Percentiles rank a stretch among this genome's conserved stretches.
Evolutionary conservation across 2,329 filamentous ascomycete species (phyloP).

Genomic region (Cytospora chrysosperma): DNA sequence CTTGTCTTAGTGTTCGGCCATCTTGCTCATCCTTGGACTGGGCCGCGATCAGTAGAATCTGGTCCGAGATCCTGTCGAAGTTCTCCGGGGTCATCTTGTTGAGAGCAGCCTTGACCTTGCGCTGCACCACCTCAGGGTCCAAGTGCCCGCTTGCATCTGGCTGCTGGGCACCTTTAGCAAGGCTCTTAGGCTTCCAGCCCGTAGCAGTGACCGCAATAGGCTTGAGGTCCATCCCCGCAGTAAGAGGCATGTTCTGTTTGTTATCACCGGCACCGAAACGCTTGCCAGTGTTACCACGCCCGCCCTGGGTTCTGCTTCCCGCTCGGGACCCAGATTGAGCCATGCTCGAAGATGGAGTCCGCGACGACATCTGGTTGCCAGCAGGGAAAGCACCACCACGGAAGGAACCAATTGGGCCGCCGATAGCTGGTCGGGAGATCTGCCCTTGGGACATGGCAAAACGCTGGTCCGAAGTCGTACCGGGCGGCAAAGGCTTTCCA

Average conservation of each 20-base stretch:
- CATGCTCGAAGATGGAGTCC: slow-evolving; percentile 61
- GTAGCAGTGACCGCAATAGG: slow-evolving; percentile 68
- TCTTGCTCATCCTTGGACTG: slow-evolving; percentile 96
- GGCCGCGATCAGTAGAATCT: slow-evolving; percentile 87
- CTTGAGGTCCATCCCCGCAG: slow-evolving; percentile 77
- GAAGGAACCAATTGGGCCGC: slow-evolving; percentile 59
- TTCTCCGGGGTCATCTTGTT: slow-evolving; percentile 99
- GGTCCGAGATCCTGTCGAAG: slow-evolving; percentile 91
- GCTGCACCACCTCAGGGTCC: slow-evolving; percentile 90
- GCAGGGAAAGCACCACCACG: slow-evolving; percentile 57
- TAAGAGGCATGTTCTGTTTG: slow-evolving; percentile 84
- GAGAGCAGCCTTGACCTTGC: slow-evolving; percentile 95
- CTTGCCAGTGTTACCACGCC: slow-evolving; percentile 60
- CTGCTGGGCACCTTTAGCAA: slow-evolving; percentile 40
- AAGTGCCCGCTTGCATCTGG: slow-evolving; percentile 55
- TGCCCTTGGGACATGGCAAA: slow-evolving; percentile 63
- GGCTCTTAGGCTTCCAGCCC: slow-evolving; percentile 86
- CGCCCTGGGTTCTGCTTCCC: slow-evolving; percentile 51
- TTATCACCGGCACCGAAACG: slow-evolving; percentile 58
- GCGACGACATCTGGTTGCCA: slow-evolving; percentile 60
- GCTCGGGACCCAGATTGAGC: slow-evolving; percentile 64
- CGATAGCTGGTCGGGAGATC: slow-evolving; percentile 47
- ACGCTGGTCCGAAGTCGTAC: slow-evolving; percentile 75
- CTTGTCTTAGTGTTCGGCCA: slow-evolving; percentile 90
- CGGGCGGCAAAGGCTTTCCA: slow-evolving; percentile 65